Conservation (phyloP, 2,329 filamentous ascomycete genomes). For the Colletotrichum theobromicola region DNA sequence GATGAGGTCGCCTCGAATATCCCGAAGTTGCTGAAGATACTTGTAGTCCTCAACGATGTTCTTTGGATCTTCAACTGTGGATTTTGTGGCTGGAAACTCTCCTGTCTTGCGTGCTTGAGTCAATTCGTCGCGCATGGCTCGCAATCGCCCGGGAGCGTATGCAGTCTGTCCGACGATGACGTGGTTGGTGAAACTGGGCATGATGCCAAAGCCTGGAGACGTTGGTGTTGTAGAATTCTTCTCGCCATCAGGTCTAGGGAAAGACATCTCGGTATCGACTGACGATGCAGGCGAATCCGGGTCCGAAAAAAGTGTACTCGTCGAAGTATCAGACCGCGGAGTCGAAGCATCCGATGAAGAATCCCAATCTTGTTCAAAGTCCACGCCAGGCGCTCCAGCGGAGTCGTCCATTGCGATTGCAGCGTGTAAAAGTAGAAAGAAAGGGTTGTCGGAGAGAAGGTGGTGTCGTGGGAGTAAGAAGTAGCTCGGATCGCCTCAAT, state of each 20-base stretch:
- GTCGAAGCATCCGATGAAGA: background rate
- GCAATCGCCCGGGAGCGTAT: accelerated
- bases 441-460: background rate
- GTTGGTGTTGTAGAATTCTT: background rate
- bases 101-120: background rate
- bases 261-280: background rate
- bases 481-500: background rate
- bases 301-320: background rate
- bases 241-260: accelerated
- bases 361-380: background rate
- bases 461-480: background rate
- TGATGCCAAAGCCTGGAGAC: accelerated
- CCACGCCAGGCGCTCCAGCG: background rate
- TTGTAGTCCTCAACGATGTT: background rate
- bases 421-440: background rate
- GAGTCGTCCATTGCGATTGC: background rate
- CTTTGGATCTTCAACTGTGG: background rate
- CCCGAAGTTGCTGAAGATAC: background rate
- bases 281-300: background rate
- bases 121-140: accelerated
- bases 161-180: accelerated
- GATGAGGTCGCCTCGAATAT: background rate
- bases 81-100: background rate
- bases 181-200: background rate
- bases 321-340: background rate